Evolutionary conservation across 495 filamentous ascomycete species (phyloP).

Genomic region (Trypethelium eluteriae): DNA sequence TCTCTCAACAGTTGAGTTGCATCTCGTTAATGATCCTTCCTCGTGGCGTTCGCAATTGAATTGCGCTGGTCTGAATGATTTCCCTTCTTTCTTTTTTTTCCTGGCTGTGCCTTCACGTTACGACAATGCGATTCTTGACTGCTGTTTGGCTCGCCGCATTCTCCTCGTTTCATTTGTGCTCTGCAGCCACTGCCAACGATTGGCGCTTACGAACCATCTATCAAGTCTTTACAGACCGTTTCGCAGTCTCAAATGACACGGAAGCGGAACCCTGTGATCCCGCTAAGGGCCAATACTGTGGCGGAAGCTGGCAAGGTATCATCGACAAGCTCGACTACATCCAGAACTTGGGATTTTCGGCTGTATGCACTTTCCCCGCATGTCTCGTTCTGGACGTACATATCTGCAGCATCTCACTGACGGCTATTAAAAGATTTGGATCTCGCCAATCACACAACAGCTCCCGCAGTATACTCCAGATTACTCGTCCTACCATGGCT

Average conservation of each 20-base stretch:
- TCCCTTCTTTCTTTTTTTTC: neutral
- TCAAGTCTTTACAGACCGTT: slow-evolving; percentile 26
- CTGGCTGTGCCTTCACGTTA: neutral
- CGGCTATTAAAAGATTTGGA: slow-evolving; percentile 13
- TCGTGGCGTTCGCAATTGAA: neutral
- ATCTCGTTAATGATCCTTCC: neutral
- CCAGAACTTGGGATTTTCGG: slow-evolving; percentile 20
- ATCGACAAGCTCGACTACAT: slow-evolving; percentile 25
- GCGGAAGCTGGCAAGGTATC: slow-evolving; percentile 22
- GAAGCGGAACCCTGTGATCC: slow-evolving; percentile 1
- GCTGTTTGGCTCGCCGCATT: neutral
- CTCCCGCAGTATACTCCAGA: slow-evolving; percentile 16
- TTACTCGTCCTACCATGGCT: slow-evolving; percentile 47
- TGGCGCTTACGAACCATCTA: slow-evolving; percentile 23
- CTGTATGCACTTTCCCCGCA: slow-evolving; percentile 14
- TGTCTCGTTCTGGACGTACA: neutral
- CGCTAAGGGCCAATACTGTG: slow-evolving; percentile 19
- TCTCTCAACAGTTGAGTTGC: neutral
- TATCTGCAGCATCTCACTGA: slow-evolving; percentile 7
- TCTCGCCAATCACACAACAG: slow-evolving; percentile 15
- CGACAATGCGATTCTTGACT: neutral
- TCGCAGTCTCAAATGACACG: slow-evolving; percentile 13
- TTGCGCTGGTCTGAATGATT: neutral
- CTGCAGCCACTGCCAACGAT: slow-evolving; percentile 17
- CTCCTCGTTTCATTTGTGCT: slow-evolving; percentile 1